Evolutionary conservation across 352 stramenopile species (phyloP).

Genomic region (Globisporangium ultimum): DNA sequence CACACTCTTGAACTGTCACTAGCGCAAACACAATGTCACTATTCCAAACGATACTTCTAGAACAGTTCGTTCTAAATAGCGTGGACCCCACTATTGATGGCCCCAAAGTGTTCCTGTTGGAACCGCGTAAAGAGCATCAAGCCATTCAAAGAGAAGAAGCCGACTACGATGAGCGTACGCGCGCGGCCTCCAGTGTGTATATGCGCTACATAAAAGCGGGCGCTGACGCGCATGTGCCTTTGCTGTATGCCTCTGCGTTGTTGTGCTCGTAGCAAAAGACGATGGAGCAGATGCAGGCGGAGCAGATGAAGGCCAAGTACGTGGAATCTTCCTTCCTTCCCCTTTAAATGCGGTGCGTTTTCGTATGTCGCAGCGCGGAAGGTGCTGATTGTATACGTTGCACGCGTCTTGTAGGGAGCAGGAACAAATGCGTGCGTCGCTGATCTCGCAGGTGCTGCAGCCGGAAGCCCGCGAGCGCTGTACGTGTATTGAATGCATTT

Average conservation of each 20-base stretch:
- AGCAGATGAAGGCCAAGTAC: constrained; percentile 85
- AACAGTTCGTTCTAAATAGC: too few species aligned
- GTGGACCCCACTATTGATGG: too few species aligned
- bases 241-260: too few species aligned
- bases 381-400: background rate
- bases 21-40: too few species aligned
- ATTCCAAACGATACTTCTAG: too few species aligned
- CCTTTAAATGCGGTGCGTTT: background rate
- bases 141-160: background rate
- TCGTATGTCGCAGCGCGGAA: background rate
- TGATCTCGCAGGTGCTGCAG: constrained; percentile 76
- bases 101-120: too few species aligned
- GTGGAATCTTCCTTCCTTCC: background rate
- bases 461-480: constrained; percentile 74
- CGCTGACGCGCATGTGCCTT: background rate
- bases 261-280: constrained; percentile 38
- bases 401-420: constrained; percentile 40
- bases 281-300: constrained; percentile 81
- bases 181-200: background rate
- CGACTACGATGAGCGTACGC: background rate
- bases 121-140: background rate
- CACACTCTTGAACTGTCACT: too few species aligned
- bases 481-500: constrained; percentile 34
- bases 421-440: constrained; percentile 75
- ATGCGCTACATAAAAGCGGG: too few species aligned